Base-by-base conservation (phyloP, 2,329 filamentous ascomycete genomes). In the Aquanectria penicillioides region DNA sequence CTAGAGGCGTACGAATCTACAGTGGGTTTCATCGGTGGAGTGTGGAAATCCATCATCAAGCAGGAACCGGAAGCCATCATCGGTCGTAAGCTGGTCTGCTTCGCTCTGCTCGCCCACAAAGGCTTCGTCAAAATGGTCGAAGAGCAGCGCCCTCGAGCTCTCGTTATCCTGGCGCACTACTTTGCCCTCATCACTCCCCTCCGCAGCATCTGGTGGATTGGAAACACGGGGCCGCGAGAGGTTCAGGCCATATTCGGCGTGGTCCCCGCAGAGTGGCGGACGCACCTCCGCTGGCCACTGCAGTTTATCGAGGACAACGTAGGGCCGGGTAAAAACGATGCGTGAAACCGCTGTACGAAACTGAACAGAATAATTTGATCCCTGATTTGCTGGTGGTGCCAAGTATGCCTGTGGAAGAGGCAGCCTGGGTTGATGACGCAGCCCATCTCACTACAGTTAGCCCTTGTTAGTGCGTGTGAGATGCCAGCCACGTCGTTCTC, bases 81-180 rank as follows among this genome's bases (percentile, higher is more conserved):
- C 9, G 57, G 34, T 3, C 49, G 64, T 6, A 59, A 61, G 41
- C 41, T 69, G 1, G 47, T 63, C 10, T 52, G 62, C 6, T 66
- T 69, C 22, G 64, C 67, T 26, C 50, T 69, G 53, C 41, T 69
- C 4, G 51, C 64, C 5, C 50, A 66, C 26, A 37, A 31, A 3
- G 54, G 58, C 7, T 69, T 66, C 31, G 54, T 65, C 8, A 40
- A 43, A 12, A 43, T 65, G 23, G 65, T 69, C 6, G 65, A 58
- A 18, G 61, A 68, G 55, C 36, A 40, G 36, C 57, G 65, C 6
- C 65, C 67, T 12, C 53, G 67, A 9, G 63, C 66, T 5, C 60
- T 69, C 5, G 60, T 69, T 1, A 59, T 69, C 13, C 33, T 69
- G 15, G 67, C 62, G 8, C 62, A 69, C 28, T 68, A 66, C 18